phyloP scores from a whole-genome alignment of 805 yeast species.

The Ogataea paradorogensis region DNA sequence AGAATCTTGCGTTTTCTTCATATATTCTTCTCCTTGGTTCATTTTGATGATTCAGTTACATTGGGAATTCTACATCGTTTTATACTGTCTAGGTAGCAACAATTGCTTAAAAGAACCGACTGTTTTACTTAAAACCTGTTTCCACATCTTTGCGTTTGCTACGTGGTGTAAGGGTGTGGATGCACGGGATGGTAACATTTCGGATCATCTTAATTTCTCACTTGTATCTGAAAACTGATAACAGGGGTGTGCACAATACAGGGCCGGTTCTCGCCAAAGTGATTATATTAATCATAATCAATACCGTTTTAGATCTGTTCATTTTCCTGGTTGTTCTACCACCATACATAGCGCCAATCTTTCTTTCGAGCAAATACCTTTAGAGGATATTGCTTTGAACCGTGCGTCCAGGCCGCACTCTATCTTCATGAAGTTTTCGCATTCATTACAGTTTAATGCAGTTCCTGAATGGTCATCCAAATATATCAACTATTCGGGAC shows the following conservation, averaged over 20 bases:
- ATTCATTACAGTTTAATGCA: conserved; percentile 92
- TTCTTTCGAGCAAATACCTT: conserved; percentile 16
- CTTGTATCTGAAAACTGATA: not conserved
- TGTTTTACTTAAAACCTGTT: no score
- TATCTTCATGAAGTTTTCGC: conserved; percentile 81
- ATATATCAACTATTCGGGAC: conserved; percentile 83
- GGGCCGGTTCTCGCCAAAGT: not conserved
- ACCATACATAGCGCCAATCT: not conserved
- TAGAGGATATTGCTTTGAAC: conserved; percentile 18
- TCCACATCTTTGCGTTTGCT: no score
- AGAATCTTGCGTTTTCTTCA: conserved; percentile 65
- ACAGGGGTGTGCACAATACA: not conserved
- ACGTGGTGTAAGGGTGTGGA: conserved; percentile 7
- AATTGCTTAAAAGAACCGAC: no score
- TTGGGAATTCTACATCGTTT: not conserved
- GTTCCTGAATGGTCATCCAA: conserved; percentile 97
- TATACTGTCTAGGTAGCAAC: not conserved
- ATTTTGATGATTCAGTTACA: not conserved
- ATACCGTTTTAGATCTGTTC: not conserved
- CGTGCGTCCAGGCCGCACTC: not conserved
- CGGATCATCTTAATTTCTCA: not conserved
- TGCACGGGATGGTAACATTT: not conserved
- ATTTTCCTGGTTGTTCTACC: not conserved
- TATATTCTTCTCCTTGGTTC: conserved; percentile 56
- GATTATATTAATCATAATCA: no score